Conservation (phyloP, 805 yeast species). For the Pichia paraexigua region DNA sequence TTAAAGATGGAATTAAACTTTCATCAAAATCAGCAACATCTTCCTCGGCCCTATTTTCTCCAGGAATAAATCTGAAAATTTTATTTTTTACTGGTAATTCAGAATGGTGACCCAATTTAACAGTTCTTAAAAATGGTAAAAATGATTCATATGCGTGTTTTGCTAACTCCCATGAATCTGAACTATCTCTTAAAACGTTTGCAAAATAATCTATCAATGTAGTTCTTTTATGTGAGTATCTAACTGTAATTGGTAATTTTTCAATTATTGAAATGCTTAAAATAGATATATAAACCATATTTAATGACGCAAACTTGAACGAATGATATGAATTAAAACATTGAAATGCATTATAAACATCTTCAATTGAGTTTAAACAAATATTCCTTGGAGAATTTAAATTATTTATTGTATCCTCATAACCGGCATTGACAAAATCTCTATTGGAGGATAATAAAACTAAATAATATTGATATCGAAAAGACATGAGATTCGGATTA, state of each 20-base stretch:
- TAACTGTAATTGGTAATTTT: not conserved
- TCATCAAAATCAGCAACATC: constrained; percentile 3
- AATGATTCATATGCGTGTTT: constrained; percentile 1
- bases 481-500: constrained; percentile 2
- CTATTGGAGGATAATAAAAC: constrained; percentile 6
- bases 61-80: not conserved
- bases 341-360: not conserved
- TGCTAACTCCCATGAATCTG: not conserved
- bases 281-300: not conserved
- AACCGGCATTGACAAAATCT: constrained; percentile 18
- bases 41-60: not conserved
- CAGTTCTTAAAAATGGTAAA: not conserved
- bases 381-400: not conserved
- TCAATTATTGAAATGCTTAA: not conserved
- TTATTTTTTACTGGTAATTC: not conserved
- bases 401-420: not conserved
- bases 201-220: constrained; percentile 1
- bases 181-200: not conserved
- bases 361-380: not conserved
- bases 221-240: not conserved
- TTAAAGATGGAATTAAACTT: constrained; percentile 3
- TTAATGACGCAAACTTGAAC: not conserved
- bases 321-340: not conserved
- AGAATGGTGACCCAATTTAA: not conserved
- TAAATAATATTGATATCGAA: constrained; percentile 6